Evolutionary conservation across 2,329 filamentous ascomycete species (phyloP).

Genomic region (Fusarium sp.): DNA sequence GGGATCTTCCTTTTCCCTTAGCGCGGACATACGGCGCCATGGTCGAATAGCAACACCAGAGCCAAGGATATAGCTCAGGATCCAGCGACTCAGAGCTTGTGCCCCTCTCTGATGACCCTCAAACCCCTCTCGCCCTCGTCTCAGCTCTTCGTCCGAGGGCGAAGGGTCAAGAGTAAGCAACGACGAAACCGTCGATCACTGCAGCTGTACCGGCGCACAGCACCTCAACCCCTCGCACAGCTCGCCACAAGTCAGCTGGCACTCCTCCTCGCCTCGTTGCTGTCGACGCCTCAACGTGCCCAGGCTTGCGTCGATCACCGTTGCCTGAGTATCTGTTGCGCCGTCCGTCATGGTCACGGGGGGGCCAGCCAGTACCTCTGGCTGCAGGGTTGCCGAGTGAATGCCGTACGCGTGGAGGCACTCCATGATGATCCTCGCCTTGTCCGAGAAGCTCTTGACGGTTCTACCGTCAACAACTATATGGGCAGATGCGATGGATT

Average conservation of each 20-base stretch:
- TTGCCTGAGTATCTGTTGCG: conserved; percentile 13
- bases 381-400: conserved; percentile 78
- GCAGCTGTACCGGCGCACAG: conserved; percentile 48
- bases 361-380: conserved; percentile 57
- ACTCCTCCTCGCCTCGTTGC: conserved; percentile 48
- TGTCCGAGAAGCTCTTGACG: conserved; percentile 68
- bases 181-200: conserved; percentile 33
- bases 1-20: conserved; percentile 28
- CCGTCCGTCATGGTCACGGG: conserved; percentile 23
- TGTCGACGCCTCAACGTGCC: conserved; percentile 15
- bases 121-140: conserved; percentile 25
- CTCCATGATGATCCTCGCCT: conserved; percentile 71
- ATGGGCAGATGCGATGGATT: conserved; percentile 77
- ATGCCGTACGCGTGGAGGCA: conserved; percentile 81
- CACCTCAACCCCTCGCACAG: conserved; percentile 65
- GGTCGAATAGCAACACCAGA: conserved; percentile 9
- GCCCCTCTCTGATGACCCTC: conserved; percentile 26
- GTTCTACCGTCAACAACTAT: conserved; percentile 70
- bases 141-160: conserved; percentile 2
- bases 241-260: conserved; percentile 64
- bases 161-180: conserved; percentile 1
- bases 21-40: conserved; percentile 19
- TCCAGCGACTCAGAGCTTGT: conserved; percentile 5
- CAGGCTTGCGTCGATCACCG: conserved; percentile 17
- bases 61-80: conserved; percentile 17